Conservation (phyloP, 371 early-diverging fungal species). For the Saksenaea oblongispora region DNA sequence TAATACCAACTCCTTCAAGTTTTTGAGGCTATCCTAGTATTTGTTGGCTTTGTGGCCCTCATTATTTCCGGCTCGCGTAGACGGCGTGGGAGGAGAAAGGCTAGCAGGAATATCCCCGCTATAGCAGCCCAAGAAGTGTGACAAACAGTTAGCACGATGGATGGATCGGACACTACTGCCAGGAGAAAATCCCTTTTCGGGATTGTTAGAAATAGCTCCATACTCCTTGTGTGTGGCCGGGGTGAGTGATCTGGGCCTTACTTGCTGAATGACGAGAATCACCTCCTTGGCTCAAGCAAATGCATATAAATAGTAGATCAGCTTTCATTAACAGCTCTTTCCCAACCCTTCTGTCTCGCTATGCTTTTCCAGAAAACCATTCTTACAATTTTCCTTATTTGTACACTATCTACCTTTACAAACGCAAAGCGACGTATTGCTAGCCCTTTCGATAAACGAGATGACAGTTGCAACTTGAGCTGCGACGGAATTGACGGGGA, state of each 20-base stretch:
- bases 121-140: not conserved
- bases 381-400: not conserved
- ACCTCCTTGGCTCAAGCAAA: not conserved
- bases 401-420: not conserved
- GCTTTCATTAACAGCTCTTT: not conserved
- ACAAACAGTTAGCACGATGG: not conserved
- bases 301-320: not conserved
- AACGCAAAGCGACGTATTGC: slow-evolving; percentile 4
- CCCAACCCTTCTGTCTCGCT: not conserved
- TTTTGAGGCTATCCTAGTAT: not conserved
- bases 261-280: not conserved
- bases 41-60: too few species aligned
- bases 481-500: slow-evolving; percentile 27
- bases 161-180: not conserved
- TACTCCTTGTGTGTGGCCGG: not conserved
- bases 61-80: too few species aligned
- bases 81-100: not conserved
- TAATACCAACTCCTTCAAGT: not conserved
- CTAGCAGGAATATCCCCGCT: not conserved
- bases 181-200: not conserved
- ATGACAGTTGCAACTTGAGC: slow-evolving; percentile 21
- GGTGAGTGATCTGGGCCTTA: not conserved
- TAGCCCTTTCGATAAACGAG: slow-evolving; percentile 11
- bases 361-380: slow-evolving; percentile 8
- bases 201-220: not conserved